Evolutionary conservation across 805 yeast species (phyloP).

Genomic region (Zygosaccharomyces bailii): DNA sequence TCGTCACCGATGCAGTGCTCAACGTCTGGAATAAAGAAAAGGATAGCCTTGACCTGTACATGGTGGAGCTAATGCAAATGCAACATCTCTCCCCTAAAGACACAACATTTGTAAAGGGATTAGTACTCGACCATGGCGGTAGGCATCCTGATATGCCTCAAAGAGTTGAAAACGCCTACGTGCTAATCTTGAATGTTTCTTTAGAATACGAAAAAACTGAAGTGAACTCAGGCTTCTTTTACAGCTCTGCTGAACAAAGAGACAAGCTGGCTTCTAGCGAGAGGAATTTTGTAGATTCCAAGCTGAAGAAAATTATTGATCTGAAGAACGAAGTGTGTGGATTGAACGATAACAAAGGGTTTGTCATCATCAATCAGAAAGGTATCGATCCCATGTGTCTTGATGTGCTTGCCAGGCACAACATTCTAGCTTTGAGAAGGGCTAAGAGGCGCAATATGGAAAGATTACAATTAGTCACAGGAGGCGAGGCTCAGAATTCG

Average conservation of each 20-base stretch:
- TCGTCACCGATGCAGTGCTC: constrained; percentile 93
- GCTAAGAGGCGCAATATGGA: constrained; percentile 99
- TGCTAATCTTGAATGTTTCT: constrained; percentile 87
- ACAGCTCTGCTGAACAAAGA: constrained; percentile 92
- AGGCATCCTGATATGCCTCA: constrained; percentile 99
- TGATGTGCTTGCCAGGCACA: constrained; percentile 88
- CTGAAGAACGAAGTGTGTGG: constrained; percentile 91
- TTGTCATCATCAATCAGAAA: constrained; percentile 94
- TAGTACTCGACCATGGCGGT: constrained; percentile 96
- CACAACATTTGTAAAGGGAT: constrained; percentile 78
- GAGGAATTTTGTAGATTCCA: constrained; percentile 90
- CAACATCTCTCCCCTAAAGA: constrained; percentile 85
- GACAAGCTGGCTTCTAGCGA: constrained; percentile 92
- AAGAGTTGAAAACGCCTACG: constrained; percentile 73
- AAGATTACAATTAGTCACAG: constrained; percentile 90
- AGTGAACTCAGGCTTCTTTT: constrained; percentile 93
- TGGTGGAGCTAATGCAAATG: constrained; percentile 98
- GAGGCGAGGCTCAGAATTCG: constrained; percentile 96
- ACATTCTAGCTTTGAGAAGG: constrained; percentile 90
- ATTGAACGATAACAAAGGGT: constrained; percentile 64
- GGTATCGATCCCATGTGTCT: constrained; percentile 98
- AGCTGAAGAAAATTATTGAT: constrained; percentile 84
- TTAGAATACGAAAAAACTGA: constrained; percentile 97
- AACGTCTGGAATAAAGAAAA: constrained; percentile 57
- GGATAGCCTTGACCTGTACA: constrained; percentile 74